These are phyloP conservation scores for Gymnopilus dilepis DNA, from an alignment of 768 basidiomycete genomes.

Conservation along the genomic window DNA sequence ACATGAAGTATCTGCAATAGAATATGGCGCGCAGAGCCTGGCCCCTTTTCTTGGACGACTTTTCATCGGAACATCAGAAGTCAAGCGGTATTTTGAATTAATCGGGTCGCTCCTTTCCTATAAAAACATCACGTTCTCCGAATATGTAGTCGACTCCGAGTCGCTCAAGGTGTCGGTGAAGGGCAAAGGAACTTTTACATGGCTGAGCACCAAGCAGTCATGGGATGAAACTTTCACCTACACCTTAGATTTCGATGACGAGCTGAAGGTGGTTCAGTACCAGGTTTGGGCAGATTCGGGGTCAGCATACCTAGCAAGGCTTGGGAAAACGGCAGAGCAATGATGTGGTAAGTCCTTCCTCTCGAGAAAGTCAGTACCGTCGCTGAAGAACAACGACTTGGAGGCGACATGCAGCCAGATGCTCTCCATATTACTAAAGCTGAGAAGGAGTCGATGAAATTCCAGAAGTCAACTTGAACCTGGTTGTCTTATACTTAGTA, in stretches of 20 bases:
- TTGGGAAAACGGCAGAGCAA: not conserved
- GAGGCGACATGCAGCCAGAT: too few relatives aligned
- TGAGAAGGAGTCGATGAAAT: too few relatives aligned
- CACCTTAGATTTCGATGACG: slow-evolving; percentile 63
- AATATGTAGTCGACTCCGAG: slow-evolving; percentile 58
- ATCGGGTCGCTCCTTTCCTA: slow-evolving; percentile 53
- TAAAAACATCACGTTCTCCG: slow-evolving; percentile 57
- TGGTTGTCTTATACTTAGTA: too few relatives aligned
- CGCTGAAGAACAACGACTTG: too few relatives aligned
- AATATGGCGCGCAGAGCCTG: slow-evolving; percentile 57
- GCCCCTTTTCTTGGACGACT: slow-evolving; percentile 65
- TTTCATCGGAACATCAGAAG: slow-evolving; percentile 49
- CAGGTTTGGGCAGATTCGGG: slow-evolving; percentile 76
- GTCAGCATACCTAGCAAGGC: slow-evolving; percentile 61
- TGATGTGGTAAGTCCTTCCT: too few relatives aligned
- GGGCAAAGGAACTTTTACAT: slow-evolving; percentile 60
- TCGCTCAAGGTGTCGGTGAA: slow-evolving; percentile 56
- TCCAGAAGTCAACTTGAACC: too few relatives aligned
- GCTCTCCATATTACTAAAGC: too few relatives aligned
- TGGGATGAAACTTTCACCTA: slow-evolving; percentile 71
- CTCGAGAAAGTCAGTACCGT: too few relatives aligned
- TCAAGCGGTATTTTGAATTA: slow-evolving; percentile 54
- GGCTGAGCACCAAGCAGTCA: slow-evolving; percentile 54
- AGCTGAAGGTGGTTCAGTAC: slow-evolving; percentile 58
- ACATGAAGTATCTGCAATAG: slow-evolving; percentile 48